Conservation (phyloP, 2,329 filamentous ascomycete genomes). For the Emmonsiellopsis sp. region DNA sequence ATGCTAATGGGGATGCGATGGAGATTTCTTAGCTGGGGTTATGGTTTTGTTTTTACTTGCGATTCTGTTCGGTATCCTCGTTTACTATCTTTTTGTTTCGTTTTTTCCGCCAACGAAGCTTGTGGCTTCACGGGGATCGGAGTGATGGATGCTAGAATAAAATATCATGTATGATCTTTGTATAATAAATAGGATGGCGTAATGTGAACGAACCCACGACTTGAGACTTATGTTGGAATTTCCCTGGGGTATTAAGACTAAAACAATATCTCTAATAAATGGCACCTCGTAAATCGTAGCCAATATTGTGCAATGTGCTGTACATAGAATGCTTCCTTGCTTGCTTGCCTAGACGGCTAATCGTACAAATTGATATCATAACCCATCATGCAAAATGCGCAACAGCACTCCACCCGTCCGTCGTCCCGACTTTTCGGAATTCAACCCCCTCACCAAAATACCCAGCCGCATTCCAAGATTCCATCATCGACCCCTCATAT, state of each 20-base stretch:
- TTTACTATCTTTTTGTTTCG: background rate
- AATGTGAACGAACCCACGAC: background rate
- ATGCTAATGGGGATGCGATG: slow-evolving; percentile 54
- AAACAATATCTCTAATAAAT: too few relatives aligned
- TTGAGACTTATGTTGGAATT: too few relatives aligned
- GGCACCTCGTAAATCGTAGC: too few relatives aligned
- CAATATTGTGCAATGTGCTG: too few relatives aligned
- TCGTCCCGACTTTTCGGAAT: slow-evolving; percentile 53
- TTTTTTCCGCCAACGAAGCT: background rate
- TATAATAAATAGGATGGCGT: background rate
- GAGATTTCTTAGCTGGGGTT: slow-evolving; percentile 46
- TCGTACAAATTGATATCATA: background rate
- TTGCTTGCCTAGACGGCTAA: background rate
- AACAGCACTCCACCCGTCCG: slow-evolving; percentile 44
- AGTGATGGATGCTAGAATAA: background rate
- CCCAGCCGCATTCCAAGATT: slow-evolving; percentile 79
- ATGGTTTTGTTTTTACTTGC: slow-evolving; percentile 9
- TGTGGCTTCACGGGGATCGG: background rate
- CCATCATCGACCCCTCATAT: slow-evolving; percentile 77
- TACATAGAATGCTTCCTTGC: background rate
- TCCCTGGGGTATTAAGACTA: too few relatives aligned
- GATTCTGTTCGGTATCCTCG: slow-evolving; percentile 1
- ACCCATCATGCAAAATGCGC: slow-evolving; percentile 36
- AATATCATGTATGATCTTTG: background rate
- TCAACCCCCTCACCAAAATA: slow-evolving; percentile 83